phyloP scores from a whole-genome alignment of 306 rosid genomes.

The Trifolium subterraneum region DNA sequence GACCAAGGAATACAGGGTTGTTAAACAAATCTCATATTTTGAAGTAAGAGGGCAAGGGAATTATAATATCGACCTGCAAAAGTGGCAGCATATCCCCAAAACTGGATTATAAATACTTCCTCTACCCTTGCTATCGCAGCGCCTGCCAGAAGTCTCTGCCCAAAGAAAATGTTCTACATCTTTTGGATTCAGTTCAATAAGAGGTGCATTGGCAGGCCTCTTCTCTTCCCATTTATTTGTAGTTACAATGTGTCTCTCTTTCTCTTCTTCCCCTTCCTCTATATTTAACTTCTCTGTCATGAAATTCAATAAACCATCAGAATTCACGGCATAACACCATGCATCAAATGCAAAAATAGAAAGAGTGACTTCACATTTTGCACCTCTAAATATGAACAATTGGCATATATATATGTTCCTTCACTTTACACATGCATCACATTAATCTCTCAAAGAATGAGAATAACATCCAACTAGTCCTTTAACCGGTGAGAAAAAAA shows the following conservation, averaged over 20 bases:
- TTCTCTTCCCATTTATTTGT: constrained; percentile 30
- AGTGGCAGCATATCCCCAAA: constrained; percentile 77
- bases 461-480: constrained; percentile 1
- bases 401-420: background rate
- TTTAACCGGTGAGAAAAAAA: background rate
- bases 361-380: background rate
- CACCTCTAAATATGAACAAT: background rate
- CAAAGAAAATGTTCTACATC: constrained; percentile 44
- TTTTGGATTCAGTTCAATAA: constrained; percentile 35
- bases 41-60: background rate
- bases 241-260: background rate
- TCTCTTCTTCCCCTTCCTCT: constrained; percentile 15
- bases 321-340: constrained; percentile 6
- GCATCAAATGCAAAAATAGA: background rate
- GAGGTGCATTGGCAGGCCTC: constrained; percentile 71
- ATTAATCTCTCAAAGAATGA: background rate
- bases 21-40: background rate
- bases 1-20: background rate
- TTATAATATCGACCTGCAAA: constrained; percentile 62
- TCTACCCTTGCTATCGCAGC: constrained; percentile 71
- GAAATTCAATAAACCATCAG: constrained; percentile 19
- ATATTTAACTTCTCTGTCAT: constrained; percentile 21
- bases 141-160: constrained; percentile 49
- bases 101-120: constrained; percentile 66
- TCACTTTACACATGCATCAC: background rate